Evolutionary conservation across 495 filamentous ascomycete genomes (phyloP).

Genomic region (Evansstolkia leycettana): DNA sequence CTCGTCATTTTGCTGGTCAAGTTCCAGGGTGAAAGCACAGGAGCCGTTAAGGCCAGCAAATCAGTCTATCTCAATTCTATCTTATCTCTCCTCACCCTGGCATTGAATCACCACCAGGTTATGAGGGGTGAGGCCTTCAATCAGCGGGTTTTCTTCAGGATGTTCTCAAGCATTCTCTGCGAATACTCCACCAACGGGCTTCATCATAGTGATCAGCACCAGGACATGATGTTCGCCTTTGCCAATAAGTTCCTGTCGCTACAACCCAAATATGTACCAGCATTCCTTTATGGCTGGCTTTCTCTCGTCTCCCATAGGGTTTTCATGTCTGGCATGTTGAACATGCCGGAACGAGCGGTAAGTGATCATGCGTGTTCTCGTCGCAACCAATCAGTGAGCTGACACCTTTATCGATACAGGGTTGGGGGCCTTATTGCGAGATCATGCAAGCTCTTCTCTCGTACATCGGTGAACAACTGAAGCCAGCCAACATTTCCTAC

Average conservation of each 20-base stretch:
- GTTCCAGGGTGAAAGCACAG: slow-evolving; percentile 48
- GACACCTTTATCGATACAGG: slow-evolving; percentile 18
- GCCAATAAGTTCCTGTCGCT: slow-evolving; percentile 64
- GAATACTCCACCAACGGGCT: slow-evolving; percentile 41
- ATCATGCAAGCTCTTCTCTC: slow-evolving; percentile 62
- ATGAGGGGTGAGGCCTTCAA: slow-evolving; percentile 73
- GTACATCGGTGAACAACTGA: slow-evolving; percentile 71
- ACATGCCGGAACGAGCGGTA: slow-evolving; percentile 45
- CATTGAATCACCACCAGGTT: slow-evolving; percentile 76
- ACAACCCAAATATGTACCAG: slow-evolving; percentile 62
- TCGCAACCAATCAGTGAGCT: slow-evolving; percentile 3
- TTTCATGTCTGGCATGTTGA: slow-evolving; percentile 73
- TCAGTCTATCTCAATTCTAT: slow-evolving; percentile 61
- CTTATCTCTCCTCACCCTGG: slow-evolving; percentile 60
- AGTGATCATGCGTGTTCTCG: slow-evolving; percentile 5
- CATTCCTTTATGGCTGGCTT: slow-evolving; percentile 79
- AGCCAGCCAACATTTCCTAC: slow-evolving; percentile 53
- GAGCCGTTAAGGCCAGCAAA: slow-evolving; percentile 46
- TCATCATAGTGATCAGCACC: slow-evolving; percentile 42
- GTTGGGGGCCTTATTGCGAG: slow-evolving; percentile 64
- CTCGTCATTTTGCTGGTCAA: slow-evolving; percentile 65
- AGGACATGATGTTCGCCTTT: slow-evolving; percentile 59
- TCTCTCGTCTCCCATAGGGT: slow-evolving; percentile 69
- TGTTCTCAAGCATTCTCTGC: slow-evolving; percentile 76
- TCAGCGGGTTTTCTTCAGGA: slow-evolving; percentile 79